Evolutionary conservation across 2,329 filamentous ascomycete species (phyloP).

Genomic region (Botryotinia narcissicola): DNA sequence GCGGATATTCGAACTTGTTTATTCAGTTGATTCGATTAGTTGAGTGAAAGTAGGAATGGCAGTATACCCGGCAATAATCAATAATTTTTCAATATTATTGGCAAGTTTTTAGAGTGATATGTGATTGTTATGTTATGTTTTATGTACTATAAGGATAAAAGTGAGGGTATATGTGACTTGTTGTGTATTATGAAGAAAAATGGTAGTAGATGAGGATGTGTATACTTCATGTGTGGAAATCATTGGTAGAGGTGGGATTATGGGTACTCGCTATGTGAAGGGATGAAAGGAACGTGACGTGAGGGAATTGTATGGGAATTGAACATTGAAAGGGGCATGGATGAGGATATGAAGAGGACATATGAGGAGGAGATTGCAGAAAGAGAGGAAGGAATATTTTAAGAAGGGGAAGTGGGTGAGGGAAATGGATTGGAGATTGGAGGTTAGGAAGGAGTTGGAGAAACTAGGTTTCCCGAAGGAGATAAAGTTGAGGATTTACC

Average conservation of each 20-base stretch:
- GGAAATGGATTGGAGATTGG: not conserved
- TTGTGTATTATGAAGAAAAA: not conserved
- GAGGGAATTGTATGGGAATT: not conserved
- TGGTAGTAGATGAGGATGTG: not conserved
- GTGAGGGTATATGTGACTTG: not conserved
- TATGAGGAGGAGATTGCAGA: not conserved
- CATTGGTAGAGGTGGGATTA: not conserved
- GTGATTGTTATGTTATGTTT: not conserved
- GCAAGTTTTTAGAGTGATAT: not conserved
- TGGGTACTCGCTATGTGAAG: not conserved
- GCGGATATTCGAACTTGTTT: not conserved
- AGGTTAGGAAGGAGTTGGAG: not conserved
- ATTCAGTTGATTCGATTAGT: not conserved
- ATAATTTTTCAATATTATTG: not conserved
- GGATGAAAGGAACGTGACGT: not conserved
- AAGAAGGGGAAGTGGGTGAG: not conserved
- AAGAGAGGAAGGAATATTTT: not conserved
- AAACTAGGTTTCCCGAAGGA: not conserved
- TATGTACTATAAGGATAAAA: not conserved
- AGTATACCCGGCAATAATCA: slow-evolving; percentile 5
- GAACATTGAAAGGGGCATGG: not conserved
- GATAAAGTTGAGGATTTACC: not conserved
- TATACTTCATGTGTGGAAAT: not conserved
- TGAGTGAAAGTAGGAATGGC: not conserved
- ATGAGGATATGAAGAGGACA: not conserved